Conservation (phyloP, 805 yeast genomes). For the Saturnispora zaruensis region DNA sequence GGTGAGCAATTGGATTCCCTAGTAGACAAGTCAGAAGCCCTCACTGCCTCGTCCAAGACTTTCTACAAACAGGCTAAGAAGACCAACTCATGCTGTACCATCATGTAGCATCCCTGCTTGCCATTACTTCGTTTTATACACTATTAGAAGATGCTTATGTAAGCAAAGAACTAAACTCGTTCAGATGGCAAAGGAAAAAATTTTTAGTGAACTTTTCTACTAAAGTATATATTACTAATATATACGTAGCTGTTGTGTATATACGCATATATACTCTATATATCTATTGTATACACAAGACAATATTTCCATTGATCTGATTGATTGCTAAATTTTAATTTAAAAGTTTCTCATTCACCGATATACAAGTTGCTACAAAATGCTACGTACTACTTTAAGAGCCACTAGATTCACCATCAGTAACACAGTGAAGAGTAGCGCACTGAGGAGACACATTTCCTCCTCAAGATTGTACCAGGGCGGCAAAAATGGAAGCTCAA, state of each 20-base stretch:
- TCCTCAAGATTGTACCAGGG: background rate
- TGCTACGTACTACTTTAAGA: background rate
- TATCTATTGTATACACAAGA: background rate
- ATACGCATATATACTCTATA: background rate
- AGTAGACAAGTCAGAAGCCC: conserved; percentile 92
- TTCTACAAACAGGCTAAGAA: conserved; percentile 97
- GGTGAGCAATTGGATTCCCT: conserved; percentile 93
- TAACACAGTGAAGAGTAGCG: background rate
- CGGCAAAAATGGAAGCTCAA: background rate
- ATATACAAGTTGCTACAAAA: background rate
- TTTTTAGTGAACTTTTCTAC: background rate
- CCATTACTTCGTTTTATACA: background rate
- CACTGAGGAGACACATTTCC: background rate
- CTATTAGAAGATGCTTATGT: background rate
- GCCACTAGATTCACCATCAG: background rate
- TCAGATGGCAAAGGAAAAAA: background rate
- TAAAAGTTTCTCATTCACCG: background rate
- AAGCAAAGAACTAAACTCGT: background rate
- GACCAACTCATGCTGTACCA: conserved; percentile 80
- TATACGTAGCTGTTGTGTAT: background rate
- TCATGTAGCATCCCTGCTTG: conserved; percentile 38
- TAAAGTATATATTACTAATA: background rate
- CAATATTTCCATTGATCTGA: background rate
- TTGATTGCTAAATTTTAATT: background rate
- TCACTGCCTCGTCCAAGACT: conserved; percentile 81